Conservation (phyloP, 108 stramenopile species). For the Cyclotella distinguenda region DNA sequence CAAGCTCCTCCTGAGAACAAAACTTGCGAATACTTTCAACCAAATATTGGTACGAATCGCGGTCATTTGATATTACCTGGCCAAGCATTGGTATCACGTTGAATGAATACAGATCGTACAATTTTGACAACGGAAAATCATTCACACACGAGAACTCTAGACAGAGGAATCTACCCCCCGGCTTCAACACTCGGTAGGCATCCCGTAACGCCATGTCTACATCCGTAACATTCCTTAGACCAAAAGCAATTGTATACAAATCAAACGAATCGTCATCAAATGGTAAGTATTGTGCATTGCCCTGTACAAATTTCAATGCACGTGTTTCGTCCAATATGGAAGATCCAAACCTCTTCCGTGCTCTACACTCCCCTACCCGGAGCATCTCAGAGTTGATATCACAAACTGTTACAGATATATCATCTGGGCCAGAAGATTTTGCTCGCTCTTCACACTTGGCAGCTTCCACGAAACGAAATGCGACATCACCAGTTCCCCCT, state of each 20-base stretch:
- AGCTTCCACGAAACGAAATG: conserved; percentile 91
- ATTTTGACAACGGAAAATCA: conserved; percentile 56
- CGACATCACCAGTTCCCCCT: conserved; percentile 98
- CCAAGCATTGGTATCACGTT: conserved; percentile 93
- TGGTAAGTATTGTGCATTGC: conserved; percentile 93
- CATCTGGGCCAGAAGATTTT: conserved; percentile 55
- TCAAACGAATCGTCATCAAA: conserved; percentile 93
- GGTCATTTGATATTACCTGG: conserved; percentile 90
- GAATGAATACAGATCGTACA: conserved; percentile 94
- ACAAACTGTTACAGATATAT: conserved; percentile 87
- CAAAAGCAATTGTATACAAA: conserved; percentile 97
- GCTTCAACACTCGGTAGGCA: conserved; percentile 87
- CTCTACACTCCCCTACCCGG: conserved; percentile 82
- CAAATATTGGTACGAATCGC: conserved; percentile 96
- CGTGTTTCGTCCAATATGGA: conserved; percentile 51
- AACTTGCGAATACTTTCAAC: conserved; percentile 98
- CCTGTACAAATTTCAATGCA: conserved; percentile 74
- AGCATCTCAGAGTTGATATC: conserved; percentile 98
- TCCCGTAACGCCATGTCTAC: conserved; percentile 83
- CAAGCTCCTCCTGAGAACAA: conserved; percentile 87
- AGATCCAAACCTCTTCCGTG: conserved; percentile 56
- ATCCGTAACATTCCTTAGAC: conserved; percentile 97
- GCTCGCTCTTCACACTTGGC: conserved; percentile 63
- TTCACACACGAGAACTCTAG: conserved; percentile 94
- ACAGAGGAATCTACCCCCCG: conserved; percentile 97